Conservation (phyloP, 495 filamentous ascomycete species). For the Haplographium delicatum region DNA sequence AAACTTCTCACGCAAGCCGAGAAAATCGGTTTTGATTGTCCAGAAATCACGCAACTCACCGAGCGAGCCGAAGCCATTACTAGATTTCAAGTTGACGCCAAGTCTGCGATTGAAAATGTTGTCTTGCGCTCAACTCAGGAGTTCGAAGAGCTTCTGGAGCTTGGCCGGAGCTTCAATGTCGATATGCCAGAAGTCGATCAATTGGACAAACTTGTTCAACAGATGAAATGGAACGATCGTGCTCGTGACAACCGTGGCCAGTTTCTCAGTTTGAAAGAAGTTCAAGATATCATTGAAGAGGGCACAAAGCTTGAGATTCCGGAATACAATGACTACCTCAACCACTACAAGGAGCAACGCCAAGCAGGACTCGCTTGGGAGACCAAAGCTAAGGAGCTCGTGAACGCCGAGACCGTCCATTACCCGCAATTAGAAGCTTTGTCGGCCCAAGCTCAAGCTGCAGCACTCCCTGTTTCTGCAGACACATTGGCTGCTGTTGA, state of each 20-base stretch:
- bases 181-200: constrained; percentile 90
- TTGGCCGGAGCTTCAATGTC: constrained; percentile 84
- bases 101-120: constrained; percentile 57
- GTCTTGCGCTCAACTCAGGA: constrained; percentile 56
- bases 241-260: constrained; percentile 58
- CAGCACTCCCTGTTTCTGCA: constrained; percentile 70
- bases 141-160: constrained; percentile 85
- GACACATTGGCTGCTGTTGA: constrained; percentile 82
- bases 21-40: constrained; percentile 87
- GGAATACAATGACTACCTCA: constrained; percentile 69
- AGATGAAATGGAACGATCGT: constrained; percentile 84
- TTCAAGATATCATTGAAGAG: constrained; percentile 68
- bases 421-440: constrained; percentile 93
- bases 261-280: constrained; percentile 67
- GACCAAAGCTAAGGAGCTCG: constrained; percentile 86
- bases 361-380: constrained; percentile 83
- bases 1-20: constrained; percentile 81
- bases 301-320: constrained; percentile 72
- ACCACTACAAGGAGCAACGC: constrained; percentile 68
- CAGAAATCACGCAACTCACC: constrained; percentile 80
- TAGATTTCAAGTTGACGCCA: constrained; percentile 77
- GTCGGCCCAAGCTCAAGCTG: constrained; percentile 65
- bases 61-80: constrained; percentile 85
- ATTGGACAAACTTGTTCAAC: constrained; percentile 72
- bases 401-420: constrained; percentile 77